These are phyloP conservation scores for Colletotrichum musae DNA, from an alignment of 2,329 filamentous ascomycete species.

Conservation along the genomic window DNA sequence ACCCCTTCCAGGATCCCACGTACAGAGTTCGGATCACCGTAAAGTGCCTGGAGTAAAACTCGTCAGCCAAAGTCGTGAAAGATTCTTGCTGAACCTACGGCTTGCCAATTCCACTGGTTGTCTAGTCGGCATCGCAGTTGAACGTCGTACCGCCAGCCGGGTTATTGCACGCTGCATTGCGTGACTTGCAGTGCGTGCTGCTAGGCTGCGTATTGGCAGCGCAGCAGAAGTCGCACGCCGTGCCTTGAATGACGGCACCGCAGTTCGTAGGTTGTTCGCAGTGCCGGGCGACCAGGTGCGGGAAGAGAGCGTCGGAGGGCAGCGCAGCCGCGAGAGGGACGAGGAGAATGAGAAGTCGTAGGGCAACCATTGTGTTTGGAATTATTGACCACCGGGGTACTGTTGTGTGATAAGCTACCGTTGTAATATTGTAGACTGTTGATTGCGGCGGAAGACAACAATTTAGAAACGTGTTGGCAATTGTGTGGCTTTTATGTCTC, in stretches of 20 bases:
- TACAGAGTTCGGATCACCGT: not conserved
- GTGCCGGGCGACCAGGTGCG: constrained; percentile 27
- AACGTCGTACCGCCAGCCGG: constrained; percentile 7
- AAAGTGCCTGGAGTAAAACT: not conserved
- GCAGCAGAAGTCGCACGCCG: constrained; percentile 29
- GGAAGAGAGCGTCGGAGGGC: not conserved
- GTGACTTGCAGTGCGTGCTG: constrained; percentile 22
- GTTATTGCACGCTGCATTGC: not conserved
- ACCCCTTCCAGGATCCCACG: too few species aligned
- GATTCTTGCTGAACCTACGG: not conserved
- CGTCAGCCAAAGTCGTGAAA: not conserved
- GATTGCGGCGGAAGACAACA: too few species aligned
- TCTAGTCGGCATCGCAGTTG: constrained; percentile 26
- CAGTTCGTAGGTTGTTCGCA: constrained; percentile 43
- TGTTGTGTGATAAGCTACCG: not conserved
- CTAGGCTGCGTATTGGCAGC: constrained; percentile 28
- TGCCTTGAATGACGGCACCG: constrained; percentile 25
- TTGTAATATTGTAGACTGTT: not conserved
- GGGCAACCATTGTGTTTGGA: constrained; percentile 1
- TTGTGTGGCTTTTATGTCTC: not conserved
- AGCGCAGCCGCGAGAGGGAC: constrained; percentile 22
- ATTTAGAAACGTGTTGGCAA: not conserved
- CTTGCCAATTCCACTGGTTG: too few species aligned
- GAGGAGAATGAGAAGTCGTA: constrained; percentile 2
- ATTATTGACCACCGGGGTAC: not conserved